Conservation (phyloP, 1,284 basidiomycete species). For the Sporisorium iseilematis-ciliati region DNA sequence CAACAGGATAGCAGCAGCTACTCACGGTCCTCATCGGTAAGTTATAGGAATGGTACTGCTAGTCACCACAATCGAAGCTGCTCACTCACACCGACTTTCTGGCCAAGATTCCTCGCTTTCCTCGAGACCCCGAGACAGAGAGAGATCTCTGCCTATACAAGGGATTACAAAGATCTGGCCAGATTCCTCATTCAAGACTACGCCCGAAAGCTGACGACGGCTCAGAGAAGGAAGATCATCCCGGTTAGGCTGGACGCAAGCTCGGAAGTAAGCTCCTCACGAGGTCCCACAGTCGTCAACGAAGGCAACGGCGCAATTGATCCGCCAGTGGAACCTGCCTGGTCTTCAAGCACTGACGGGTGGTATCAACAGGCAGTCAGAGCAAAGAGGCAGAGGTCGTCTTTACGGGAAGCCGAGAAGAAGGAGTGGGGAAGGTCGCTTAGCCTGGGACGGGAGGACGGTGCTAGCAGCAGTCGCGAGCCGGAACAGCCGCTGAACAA, state of each 20-base stretch:
- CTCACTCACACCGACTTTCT: neutral
- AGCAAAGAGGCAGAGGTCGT: neutral
- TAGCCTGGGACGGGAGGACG: neutral
- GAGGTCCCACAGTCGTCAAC: no score
- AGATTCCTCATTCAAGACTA: neutral
- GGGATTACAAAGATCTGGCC: neutral
- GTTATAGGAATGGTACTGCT: neutral
- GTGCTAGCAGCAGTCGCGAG: neutral
- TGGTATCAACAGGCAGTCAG: neutral
- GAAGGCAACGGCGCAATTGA: no score
- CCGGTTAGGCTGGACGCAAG: no score
- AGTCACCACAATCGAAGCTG: neutral
- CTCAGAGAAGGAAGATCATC: neutral
- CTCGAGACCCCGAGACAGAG: neutral
- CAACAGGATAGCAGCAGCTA: no score
- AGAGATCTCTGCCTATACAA: neutral
- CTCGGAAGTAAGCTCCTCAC: no score
- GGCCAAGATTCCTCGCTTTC: neutral
- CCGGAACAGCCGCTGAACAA: no score
- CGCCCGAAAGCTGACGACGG: neutral
- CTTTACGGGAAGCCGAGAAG: neutral
- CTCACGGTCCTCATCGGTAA: no score
- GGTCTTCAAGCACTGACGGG: no score
- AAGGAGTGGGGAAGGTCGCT: slow-evolving; percentile 14
- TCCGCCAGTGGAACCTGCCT: no score